These are phyloP conservation scores for Gonapodya sp. DNA, from an alignment of 192 early-diverging fungal species.

Conservation along the genomic window DNA sequence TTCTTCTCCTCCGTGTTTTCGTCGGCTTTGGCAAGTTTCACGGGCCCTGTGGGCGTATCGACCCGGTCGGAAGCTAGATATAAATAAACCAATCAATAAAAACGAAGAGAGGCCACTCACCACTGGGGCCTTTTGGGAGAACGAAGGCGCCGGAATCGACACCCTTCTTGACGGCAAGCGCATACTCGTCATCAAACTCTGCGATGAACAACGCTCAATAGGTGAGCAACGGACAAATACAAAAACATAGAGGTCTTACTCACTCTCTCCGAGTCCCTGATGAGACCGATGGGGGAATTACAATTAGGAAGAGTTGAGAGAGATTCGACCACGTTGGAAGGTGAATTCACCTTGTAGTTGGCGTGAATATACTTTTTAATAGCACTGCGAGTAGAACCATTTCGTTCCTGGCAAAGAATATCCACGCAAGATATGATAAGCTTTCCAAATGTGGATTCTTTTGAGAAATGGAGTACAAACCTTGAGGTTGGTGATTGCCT, in stretches of 20 bases:
- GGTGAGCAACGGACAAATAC: not conserved
- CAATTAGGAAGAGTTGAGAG: slow-evolving; percentile 6
- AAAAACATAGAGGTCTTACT: not conserved
- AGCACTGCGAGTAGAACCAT: slow-evolving; percentile 59
- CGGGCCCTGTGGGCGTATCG: slow-evolving; percentile 29
- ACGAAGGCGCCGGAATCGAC: slow-evolving; percentile 47
- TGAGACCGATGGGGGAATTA: not conserved
- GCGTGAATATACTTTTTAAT: slow-evolving; percentile 72
- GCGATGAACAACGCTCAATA: not conserved
- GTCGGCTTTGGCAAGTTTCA: slow-evolving; percentile 54
- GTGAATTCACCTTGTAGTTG: slow-evolving; percentile 51
- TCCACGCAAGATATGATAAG: slow-evolving; percentile 24
- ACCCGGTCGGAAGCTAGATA: not conserved
- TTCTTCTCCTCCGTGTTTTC: slow-evolving; percentile 29
- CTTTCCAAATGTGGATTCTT: not conserved
- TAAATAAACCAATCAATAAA: not conserved
- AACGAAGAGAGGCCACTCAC: not conserved
- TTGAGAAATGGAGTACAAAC: not conserved
- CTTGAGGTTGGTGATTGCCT: not conserved
- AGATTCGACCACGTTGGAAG: slow-evolving; percentile 4
- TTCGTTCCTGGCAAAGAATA: slow-evolving; percentile 56
- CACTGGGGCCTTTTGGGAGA: slow-evolving; percentile 49
- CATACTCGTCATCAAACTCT: slow-evolving; percentile 44
- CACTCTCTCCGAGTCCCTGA: slow-evolving; percentile 25
- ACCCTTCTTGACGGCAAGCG: slow-evolving; percentile 57